Evolutionary conservation across 176 grass and related monocot species (phyloP).

Genomic region (Leersia perrieri): DNA sequence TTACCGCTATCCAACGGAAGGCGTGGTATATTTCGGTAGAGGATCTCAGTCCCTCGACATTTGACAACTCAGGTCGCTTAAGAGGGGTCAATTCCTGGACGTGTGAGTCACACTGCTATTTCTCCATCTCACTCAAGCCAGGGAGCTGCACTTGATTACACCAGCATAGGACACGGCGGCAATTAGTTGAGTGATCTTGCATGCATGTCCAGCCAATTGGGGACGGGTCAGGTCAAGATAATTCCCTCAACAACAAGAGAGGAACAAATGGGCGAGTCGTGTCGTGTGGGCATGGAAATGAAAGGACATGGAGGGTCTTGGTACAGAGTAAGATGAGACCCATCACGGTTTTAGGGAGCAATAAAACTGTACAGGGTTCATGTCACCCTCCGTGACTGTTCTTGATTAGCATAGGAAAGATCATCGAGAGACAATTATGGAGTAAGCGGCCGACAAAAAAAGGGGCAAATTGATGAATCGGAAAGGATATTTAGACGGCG

Average conservation of each 20-base stretch:
- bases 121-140: background rate
- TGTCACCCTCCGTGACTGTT: background rate
- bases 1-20: no score
- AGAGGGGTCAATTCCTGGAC: background rate
- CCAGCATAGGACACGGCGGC: background rate
- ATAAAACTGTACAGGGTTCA: background rate
- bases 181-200: background rate
- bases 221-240: background rate
- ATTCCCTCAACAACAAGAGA: constrained; percentile 21
- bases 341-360: background rate
- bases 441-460: no score
- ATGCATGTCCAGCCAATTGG: background rate
- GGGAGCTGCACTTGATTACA: constrained; percentile 1
- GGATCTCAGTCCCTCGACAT: no score
- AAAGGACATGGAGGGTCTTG: background rate
- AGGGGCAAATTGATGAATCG: no score
- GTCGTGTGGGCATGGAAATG: background rate
- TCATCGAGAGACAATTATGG: background rate
- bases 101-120: background rate
- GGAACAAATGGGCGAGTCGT: constrained; percentile 1
- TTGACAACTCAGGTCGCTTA: background rate
- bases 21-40: no score
- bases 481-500: no score
- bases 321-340: background rate
- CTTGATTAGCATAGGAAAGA: background rate